Conservation (phyloP, 257 asterid species). For the Eustoma russellianum region DNA sequence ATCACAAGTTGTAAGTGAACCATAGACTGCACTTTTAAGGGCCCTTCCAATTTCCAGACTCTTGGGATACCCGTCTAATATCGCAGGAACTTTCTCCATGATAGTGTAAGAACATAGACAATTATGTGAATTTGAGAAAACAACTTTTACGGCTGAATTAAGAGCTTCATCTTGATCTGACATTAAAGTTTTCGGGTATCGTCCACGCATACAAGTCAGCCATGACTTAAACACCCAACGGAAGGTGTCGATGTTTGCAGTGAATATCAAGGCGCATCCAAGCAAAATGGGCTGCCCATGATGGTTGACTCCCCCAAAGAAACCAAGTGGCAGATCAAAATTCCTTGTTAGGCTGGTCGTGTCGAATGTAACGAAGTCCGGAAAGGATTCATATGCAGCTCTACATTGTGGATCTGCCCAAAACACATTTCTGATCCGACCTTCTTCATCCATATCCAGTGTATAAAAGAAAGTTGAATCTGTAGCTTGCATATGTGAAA, state of each 20-base stretch:
- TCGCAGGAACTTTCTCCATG: slow-evolving; percentile 4
- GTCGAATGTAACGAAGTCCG: slow-evolving; percentile 44
- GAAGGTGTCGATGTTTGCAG: slow-evolving; percentile 40
- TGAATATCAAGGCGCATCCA: slow-evolving; percentile 62
- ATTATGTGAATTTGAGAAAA: slow-evolving; percentile 39
- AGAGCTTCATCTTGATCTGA: slow-evolving; percentile 35
- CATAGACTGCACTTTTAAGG: slow-evolving; percentile 6
- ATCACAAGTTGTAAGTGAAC: too few species aligned
- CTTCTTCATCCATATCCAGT: slow-evolving; percentile 51
- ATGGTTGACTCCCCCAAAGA: slow-evolving; percentile 56
- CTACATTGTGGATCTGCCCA: slow-evolving; percentile 62
- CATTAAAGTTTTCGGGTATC: slow-evolving; percentile 38
- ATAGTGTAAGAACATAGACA: slow-evolving; percentile 31
- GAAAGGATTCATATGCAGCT: slow-evolving; percentile 37
- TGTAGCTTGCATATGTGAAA: slow-evolving; percentile 55
- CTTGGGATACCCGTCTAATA: slow-evolving; percentile 28
- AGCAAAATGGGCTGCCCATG: slow-evolving; percentile 47
- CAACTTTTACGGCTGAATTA: slow-evolving; percentile 33
- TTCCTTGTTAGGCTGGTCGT: slow-evolving; percentile 45
- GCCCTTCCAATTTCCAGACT: slow-evolving; percentile 41
- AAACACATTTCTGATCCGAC: slow-evolving; percentile 37
- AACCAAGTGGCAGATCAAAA: slow-evolving; percentile 48
- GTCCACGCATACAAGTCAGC: slow-evolving; percentile 43
- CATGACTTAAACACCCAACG: slow-evolving; percentile 49
- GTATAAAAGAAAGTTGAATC: slow-evolving; percentile 48